These are phyloP conservation scores for Camelina neglecta DNA, from an alignment of 345 rosid species.

Conservation along the genomic window DNA sequence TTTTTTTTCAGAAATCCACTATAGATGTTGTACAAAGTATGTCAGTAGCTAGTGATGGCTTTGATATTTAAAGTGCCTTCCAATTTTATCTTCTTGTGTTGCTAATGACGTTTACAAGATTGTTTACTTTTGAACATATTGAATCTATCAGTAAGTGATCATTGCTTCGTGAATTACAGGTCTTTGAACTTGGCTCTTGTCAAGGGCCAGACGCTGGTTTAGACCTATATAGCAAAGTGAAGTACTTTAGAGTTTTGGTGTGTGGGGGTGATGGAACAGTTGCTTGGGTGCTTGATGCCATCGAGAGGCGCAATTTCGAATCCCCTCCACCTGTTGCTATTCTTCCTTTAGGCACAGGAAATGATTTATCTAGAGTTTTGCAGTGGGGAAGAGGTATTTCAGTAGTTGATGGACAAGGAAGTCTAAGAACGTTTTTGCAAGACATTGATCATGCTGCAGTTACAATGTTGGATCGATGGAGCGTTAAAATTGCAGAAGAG, in stretches of 20 bases:
- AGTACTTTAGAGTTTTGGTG: constrained; percentile 73
- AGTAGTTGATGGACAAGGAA: constrained; percentile 66
- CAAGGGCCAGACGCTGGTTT: constrained; percentile 82
- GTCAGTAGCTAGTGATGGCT: constrained; percentile 15
- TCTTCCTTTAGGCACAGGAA: constrained; percentile 90
- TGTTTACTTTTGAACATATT: not conserved
- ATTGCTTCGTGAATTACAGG: constrained; percentile 51
- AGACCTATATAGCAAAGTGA: constrained; percentile 63
- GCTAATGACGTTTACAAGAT: not conserved
- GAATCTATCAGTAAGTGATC: constrained; percentile 4
- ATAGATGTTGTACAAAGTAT: not conserved
- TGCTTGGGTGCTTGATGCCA: constrained; percentile 81
- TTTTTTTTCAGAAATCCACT: not conserved
- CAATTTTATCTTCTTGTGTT: constrained; percentile 12
- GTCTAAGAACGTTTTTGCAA: constrained; percentile 65
- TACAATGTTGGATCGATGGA: constrained; percentile 88
- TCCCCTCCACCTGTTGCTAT: constrained; percentile 88
- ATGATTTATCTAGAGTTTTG: constrained; percentile 80
- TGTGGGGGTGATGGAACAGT: constrained; percentile 95
- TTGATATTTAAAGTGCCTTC: not conserved
- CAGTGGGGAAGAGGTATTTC: constrained; percentile 88
- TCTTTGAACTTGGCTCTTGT: constrained; percentile 71
- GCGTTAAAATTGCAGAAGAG: constrained; percentile 62
- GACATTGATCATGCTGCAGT: constrained; percentile 81
- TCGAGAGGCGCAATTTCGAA: constrained; percentile 71